phyloP scores from a whole-genome alignment of 2,329 filamentous ascomycete species.

The Dothideomycetes sp. region DNA sequence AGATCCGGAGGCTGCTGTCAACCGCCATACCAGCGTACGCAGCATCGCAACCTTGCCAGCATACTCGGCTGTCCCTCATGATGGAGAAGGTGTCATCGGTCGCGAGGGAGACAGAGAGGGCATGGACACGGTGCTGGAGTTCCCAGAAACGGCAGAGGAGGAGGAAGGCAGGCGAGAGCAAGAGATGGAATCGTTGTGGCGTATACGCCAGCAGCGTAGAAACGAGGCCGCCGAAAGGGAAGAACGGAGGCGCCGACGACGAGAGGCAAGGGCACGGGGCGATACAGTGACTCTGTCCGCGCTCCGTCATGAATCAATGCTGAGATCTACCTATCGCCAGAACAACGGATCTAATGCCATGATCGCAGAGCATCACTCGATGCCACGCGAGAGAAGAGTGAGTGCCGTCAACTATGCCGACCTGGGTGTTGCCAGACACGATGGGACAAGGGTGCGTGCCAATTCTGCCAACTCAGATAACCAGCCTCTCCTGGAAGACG shows the following conservation, averaged over 20 bases:
- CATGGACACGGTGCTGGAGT: slow-evolving; percentile 81
- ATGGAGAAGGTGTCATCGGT: slow-evolving; percentile 72
- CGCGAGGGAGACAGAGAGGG: slow-evolving; percentile 85
- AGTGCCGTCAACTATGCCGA: slow-evolving; percentile 69
- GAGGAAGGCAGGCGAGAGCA: slow-evolving; percentile 70
- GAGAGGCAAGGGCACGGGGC: slow-evolving; percentile 61
- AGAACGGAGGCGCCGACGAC: slow-evolving; percentile 55
- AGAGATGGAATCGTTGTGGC: slow-evolving; percentile 88
- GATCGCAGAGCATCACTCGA: slow-evolving; percentile 49
- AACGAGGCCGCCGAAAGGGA: slow-evolving; percentile 68
- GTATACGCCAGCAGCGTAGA: slow-evolving; percentile 70
- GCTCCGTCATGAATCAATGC: slow-evolving; percentile 45
- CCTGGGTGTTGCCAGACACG: slow-evolving; percentile 63
- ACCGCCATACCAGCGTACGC: slow-evolving; percentile 74
- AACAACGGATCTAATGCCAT: slow-evolving; percentile 29
- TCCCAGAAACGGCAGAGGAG: slow-evolving; percentile 68
- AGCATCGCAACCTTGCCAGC: slow-evolving; percentile 91
- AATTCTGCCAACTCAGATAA: slow-evolving; percentile 64
- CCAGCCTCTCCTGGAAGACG: slow-evolving; percentile 59
- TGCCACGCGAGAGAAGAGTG: slow-evolving; percentile 53
- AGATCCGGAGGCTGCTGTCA: slow-evolving; percentile 37
- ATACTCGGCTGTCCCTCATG: slow-evolving; percentile 62
- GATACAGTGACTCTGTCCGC: slow-evolving; percentile 60
- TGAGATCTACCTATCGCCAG: slow-evolving; percentile 35
- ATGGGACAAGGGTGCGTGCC: slow-evolving; percentile 63